phyloP scores from a whole-genome alignment of 192 early-diverging fungal species.

The Coemansia sp. region DNA sequence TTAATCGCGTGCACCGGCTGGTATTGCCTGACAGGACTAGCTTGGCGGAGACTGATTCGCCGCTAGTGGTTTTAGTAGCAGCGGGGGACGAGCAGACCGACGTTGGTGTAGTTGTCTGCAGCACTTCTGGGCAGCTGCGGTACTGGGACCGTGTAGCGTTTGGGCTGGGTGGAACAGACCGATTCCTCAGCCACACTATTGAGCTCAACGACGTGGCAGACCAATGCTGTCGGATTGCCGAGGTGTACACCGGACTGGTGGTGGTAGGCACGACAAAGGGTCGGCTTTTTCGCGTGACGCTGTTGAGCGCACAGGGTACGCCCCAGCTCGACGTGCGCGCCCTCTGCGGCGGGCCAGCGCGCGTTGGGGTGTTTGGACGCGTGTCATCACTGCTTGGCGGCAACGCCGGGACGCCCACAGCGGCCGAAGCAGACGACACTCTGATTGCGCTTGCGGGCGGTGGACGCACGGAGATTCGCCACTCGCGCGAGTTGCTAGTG shows the following conservation, averaged over 20 bases:
- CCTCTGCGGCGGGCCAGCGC: constrained; percentile 15
- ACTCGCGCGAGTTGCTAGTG: constrained; percentile 45
- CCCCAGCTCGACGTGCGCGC: constrained; percentile 16
- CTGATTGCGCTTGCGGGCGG: constrained; percentile 34
- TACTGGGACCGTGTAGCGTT: constrained; percentile 52
- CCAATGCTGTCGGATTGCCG: constrained; percentile 18
- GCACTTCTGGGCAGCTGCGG: constrained; percentile 39
- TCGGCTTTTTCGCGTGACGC: constrained; percentile 26
- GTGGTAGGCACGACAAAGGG: constrained; percentile 35
- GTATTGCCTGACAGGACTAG: constrained; percentile 24
- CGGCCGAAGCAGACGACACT: constrained; percentile 12
- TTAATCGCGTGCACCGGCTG: constrained; percentile 22
- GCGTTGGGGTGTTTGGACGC: constrained; percentile 30
- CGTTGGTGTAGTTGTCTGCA: constrained; percentile 39
- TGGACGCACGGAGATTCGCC: constrained; percentile 38
- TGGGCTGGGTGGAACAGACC: constrained; percentile 43
- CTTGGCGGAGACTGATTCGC: constrained; percentile 9
- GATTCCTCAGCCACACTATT: constrained; percentile 11
- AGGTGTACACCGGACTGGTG: constrained; percentile 19
- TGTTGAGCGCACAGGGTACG: constrained; percentile 17
- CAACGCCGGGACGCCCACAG: background rate
- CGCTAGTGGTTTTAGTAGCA: constrained; percentile 23
- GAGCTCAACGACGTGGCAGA: constrained; percentile 15
- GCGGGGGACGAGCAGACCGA: constrained; percentile 14
- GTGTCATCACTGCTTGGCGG: constrained; percentile 47